Evolutionary conservation across 305 asterid species (phyloP).

Genomic region (Fraxinus velutina): DNA sequence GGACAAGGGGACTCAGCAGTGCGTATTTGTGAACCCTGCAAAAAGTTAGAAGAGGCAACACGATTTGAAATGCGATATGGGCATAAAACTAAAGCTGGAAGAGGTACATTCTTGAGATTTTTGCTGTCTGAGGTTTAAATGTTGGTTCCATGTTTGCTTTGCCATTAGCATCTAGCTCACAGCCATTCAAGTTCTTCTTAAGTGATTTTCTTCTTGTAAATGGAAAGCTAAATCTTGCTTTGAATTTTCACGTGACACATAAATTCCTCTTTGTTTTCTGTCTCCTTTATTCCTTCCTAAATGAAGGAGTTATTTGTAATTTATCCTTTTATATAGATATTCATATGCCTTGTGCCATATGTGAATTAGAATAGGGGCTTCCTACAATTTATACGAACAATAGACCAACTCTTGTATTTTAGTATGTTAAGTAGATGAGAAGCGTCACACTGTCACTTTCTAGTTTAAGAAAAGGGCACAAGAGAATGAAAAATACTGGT

Average conservation of each 20-base stretch:
- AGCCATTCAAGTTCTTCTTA: not conserved
- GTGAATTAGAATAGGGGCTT: not conserved
- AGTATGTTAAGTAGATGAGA: not conserved
- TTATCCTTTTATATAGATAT: not conserved
- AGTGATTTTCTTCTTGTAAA: not conserved
- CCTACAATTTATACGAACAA: not conserved
- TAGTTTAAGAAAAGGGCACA: not conserved
- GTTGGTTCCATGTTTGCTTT: not conserved
- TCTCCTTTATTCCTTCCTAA: not conserved
- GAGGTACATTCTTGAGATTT: constrained; percentile 46
- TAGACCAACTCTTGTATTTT: not conserved
- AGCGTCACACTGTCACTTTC: not conserved
- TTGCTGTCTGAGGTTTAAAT: constrained; percentile 18
- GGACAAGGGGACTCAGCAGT: constrained; percentile 99
- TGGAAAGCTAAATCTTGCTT: not conserved
- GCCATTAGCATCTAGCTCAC: constrained; percentile 3
- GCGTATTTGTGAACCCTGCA: constrained; percentile 97
- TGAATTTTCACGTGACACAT: not conserved
- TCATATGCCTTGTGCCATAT: not conserved
- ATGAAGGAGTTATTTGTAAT: not conserved
- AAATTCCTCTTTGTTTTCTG: not conserved
- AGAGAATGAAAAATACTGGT: not conserved
- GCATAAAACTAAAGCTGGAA: constrained; percentile 57
- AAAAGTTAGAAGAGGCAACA: constrained; percentile 86
- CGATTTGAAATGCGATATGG: constrained; percentile 89